phyloP scores from a whole-genome alignment of 1,284 basidiomycete genomes.

The Schizophyllum commune region DNA sequence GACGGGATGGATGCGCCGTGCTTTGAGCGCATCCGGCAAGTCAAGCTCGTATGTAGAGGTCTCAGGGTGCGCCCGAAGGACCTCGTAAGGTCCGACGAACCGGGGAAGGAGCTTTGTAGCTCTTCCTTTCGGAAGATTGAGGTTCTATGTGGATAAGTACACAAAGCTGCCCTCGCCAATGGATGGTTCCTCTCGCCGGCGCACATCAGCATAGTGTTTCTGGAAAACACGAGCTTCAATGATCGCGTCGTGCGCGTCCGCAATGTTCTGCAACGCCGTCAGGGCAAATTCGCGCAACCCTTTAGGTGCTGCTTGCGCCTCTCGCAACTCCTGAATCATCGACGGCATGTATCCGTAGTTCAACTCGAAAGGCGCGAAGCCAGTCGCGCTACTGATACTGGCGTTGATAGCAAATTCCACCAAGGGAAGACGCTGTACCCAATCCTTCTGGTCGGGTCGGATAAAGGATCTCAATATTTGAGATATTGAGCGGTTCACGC shows the following conservation, averaged over 20 bases:
- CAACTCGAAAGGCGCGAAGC: conserved; percentile 8
- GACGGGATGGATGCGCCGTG: conserved; percentile 16
- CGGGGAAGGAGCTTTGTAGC: conserved; percentile 6
- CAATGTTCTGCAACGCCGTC: conserved; percentile 15
- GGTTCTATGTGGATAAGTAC: conserved; percentile 17
- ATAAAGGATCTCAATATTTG: conserved; percentile 8
- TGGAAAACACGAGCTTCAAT: conserved; percentile 14
- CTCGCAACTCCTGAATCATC: conserved; percentile 1
- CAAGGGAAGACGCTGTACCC: conserved; percentile 7
- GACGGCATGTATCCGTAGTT: conserved; percentile 6
- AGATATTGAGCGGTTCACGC: conserved; percentile 23
- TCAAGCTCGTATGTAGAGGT: conserved; percentile 26
- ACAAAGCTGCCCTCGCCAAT: not conserved
- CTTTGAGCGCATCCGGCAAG: conserved; percentile 19
- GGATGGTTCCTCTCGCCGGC: conserved; percentile 13
- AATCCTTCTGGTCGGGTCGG: conserved; percentile 7
- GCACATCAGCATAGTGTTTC: conserved; percentile 18
- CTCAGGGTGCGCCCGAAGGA: conserved; percentile 20
- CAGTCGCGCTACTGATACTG: conserved; percentile 1
- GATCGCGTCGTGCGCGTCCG: conserved; percentile 13
- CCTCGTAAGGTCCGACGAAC: conserved; percentile 5
- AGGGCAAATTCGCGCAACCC: conserved; percentile 16
- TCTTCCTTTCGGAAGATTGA: conserved; percentile 11
- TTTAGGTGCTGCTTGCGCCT: conserved; percentile 14
- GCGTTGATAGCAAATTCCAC: conserved; percentile 9